phyloP scores from a whole-genome alignment of 169 alveolate species.

The Babesia bovis region DNA sequence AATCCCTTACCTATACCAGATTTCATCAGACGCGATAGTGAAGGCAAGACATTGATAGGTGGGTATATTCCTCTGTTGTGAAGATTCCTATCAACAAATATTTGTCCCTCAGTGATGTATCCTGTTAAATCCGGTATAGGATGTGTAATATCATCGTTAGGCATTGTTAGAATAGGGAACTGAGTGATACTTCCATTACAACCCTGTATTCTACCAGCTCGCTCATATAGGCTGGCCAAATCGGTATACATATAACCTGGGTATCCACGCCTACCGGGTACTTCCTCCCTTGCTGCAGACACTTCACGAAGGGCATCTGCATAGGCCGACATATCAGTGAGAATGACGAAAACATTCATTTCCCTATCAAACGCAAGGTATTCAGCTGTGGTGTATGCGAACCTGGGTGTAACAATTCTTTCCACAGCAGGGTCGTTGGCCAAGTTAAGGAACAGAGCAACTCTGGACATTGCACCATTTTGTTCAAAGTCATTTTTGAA shows the following conservation, averaged over 20 bases:
- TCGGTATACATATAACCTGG: slow-evolving; percentile 99
- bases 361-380: slow-evolving; percentile 98
- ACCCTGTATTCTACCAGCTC: slow-evolving; percentile 99
- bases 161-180: slow-evolving; percentile 99
- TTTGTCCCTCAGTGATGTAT: slow-evolving; percentile 98
- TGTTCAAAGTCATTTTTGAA: slow-evolving; percentile 99
- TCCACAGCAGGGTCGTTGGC: slow-evolving; percentile 99
- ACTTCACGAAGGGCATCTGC: slow-evolving; percentile 99
- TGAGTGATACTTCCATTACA: slow-evolving; percentile 96
- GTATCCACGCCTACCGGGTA: slow-evolving; percentile 99
- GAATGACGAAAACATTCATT: slow-evolving; percentile 96
- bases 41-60: slow-evolving; percentile 97
- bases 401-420: slow-evolving; percentile 97
- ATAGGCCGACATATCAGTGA: slow-evolving; percentile 99
- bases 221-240: slow-evolving; percentile 97
- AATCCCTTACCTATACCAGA: slow-evolving; percentile 98
- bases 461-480: slow-evolving; percentile 99
- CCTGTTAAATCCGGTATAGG: slow-evolving; percentile 99
- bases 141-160: slow-evolving; percentile 99
- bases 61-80: slow-evolving; percentile 97
- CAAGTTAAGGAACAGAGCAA: slow-evolving; percentile 96
- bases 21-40: slow-evolving; percentile 98
- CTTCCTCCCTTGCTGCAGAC: slow-evolving; percentile 99
- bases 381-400: slow-evolving; percentile 99
- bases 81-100: slow-evolving; percentile 97